Percentiles rank a stretch among this genome's conserved stretches.
Evolutionary conservation across 2,329 filamentous ascomycete genomes (phyloP).

Genomic region (Calonectria honghensis): DNA sequence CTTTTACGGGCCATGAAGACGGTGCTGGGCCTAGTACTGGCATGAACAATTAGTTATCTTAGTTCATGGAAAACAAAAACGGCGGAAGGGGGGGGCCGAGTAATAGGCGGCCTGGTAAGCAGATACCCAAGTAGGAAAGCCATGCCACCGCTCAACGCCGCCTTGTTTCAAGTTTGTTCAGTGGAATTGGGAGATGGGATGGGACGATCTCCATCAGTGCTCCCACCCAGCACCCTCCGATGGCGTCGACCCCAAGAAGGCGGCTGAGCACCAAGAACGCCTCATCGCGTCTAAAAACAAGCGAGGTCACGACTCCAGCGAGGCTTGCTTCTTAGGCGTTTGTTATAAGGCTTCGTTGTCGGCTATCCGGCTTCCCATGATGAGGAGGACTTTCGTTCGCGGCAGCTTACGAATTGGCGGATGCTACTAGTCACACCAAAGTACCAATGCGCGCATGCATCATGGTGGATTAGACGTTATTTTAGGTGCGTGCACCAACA

Average conservation of each 20-base stretch:
- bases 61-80: background rate
- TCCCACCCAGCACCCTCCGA: background rate
- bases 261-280: conserved; percentile 16
- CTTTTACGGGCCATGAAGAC: background rate
- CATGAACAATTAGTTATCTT: background rate
- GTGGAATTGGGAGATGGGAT: conserved; percentile 34
- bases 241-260: background rate
- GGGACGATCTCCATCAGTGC: conserved; percentile 19
- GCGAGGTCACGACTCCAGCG: conserved; percentile 8
- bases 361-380: conserved; percentile 20
- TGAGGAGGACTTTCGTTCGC: conserved; percentile 10
- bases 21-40: background rate
- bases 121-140: conserved; percentile 19
- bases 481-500: conserved; percentile 25
- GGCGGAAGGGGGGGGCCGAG: background rate
- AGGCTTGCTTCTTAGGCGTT: background rate
- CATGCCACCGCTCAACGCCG: conserved; percentile 6
- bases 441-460: conserved; percentile 32
- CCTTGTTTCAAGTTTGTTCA: conserved; percentile 42
- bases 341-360: conserved; percentile 9
- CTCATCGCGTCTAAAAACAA: conserved; percentile 15
- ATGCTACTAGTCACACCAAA: conserved; percentile 33
- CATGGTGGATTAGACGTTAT: conserved; percentile 26
- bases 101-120: conserved; percentile 23
- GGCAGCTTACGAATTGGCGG: conserved; percentile 27